Evolutionary conservation across 148 eudicot species (phyloP), one percentile per base, ranked within the genome.

Genomic region (Camellia lanceoleosa): DNA sequence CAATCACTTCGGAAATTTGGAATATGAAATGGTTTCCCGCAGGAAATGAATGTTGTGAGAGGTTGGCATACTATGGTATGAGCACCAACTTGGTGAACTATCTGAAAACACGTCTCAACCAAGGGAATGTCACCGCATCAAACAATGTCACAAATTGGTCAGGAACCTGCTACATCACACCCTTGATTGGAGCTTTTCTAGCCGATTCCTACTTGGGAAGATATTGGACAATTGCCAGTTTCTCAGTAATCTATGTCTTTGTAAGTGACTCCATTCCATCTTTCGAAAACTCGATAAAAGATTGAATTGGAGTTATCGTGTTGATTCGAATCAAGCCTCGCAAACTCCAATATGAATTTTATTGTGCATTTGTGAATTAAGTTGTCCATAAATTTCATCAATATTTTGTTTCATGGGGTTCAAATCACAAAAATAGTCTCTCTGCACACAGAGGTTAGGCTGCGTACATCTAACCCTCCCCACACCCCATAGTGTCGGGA

Each of bases 31-130:
- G 63, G 12, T 55, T 73, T 55, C 59, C 0, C 20, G 56, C 46
- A 73, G 76, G 76, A 73, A 73, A 73, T 56, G 76, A 73, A 56
- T 73, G 76, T 63, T 73, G 63, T 73, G 76, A 73, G 47, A 73
- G 76, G 63, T 56, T 73, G 76, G 76, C 76, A 30, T 73, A 73
- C n/a, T 73, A 73, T 12, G 76, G 76, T 7, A 73, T 73, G 76
- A 47, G 76, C 20, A 73, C 76, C 76, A 73, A 73, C 56, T 63
- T 73, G 46, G 76, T 73, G 76, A 73, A 73, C 63, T 73, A 54
- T 15, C 63, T 73, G 5, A 19, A 73, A 56, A 7, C 54, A 38
- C 63, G 20, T 30, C 76, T 73, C 63, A 55, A 73, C 56, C 55
- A 51, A 63, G 76, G 76, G 76, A 73, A 73, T 73, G 63, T 56